phyloP scores from a whole-genome alignment of 2,329 filamentous ascomycete species.

The Arthroderma uncinatum region DNA sequence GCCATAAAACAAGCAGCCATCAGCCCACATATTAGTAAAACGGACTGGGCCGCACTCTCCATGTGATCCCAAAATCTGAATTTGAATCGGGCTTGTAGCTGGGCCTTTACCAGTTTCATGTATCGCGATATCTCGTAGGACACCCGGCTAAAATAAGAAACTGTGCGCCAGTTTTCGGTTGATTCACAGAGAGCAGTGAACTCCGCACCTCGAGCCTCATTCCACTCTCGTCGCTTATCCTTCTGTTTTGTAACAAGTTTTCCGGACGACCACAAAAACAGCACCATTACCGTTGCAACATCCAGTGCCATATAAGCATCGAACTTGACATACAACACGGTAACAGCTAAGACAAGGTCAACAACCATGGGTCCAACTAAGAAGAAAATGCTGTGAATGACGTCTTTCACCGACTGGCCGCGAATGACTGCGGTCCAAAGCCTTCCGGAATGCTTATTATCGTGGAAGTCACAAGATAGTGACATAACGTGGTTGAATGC shows the following conservation, averaged over 20 bases:
- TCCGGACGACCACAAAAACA: conserved; percentile 43
- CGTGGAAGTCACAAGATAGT: conserved; percentile 61
- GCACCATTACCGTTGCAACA: conserved; percentile 35
- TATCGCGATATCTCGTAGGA: conserved; percentile 45
- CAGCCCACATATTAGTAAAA: conserved; percentile 40
- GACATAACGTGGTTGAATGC: conserved; percentile 58
- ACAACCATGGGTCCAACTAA: conserved; percentile 50
- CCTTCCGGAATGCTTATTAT: conserved; percentile 52
- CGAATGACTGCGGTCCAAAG: conserved; percentile 55
- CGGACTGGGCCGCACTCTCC: conserved; percentile 34
- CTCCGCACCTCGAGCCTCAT: conserved; percentile 39
- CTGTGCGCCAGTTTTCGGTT: conserved; percentile 50
- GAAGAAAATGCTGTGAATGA: conserved; percentile 51
- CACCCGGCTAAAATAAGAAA: conserved; percentile 47
- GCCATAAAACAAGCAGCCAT: conserved; percentile 43
- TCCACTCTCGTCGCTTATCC: conserved; percentile 28
- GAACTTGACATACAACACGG: conserved; percentile 52
- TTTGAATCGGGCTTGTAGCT: conserved; percentile 28
- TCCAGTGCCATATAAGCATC: conserved; percentile 49
- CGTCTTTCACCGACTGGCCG: conserved; percentile 47
- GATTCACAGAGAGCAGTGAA: conserved; percentile 47
- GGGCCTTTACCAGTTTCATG: conserved; percentile 27
- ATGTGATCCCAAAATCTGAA: conserved; percentile 26
- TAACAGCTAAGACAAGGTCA: conserved; percentile 51
- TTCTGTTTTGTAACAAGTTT: conserved; percentile 31